Base-by-base conservation (phyloP, 2,329 filamentous ascomycete species). In the Xylariaceae sp. region DNA sequence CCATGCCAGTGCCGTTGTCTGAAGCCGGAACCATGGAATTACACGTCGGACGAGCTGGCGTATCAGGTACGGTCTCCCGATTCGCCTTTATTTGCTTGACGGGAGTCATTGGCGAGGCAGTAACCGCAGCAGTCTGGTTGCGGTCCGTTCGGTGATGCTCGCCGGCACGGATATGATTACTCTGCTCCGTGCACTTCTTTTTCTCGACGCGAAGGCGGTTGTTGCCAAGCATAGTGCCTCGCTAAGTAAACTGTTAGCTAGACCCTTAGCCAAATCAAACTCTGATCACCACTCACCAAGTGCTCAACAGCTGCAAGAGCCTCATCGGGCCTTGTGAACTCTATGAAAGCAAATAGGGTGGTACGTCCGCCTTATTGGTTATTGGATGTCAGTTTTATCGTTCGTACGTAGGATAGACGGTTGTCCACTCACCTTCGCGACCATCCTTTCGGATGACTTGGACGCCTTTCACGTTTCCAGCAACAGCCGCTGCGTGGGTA, bases 161-260 rank as follows among this genome's bases (percentile, higher is more conserved):
- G 47, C 43, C 19, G 48, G 29, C 31, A 51, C 58, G 58, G 31
- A 55, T 45, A 26, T 50, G 46, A 12, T 34, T 31, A n/a, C 44
- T 41, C 44, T 54, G 54, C 26, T 59, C 57, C 12, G 49, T 32
- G 42, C 51, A 55, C 27, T 61, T 62, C 62, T 74, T 74, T 8
- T 70, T 70, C 51, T 74, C 71, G 2, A 74, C 72, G 3, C 72
- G 68, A 35, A 76, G 62, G 29, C 63, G 54, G 47, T 59, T 59
- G 4, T 67, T 71, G 3, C 69, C 60, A 19, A 76, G 47, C 0
- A 60, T 51, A 3, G 60, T 64, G 6, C 68, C 68, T 45, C 72
- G 60, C 74, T 76, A 48, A 1, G 34, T 27, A 26, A 30, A 54
- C 9, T 54, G 64, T 58, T 54, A 55, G 44, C 4, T 47, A 32